Evolutionary conservation across 768 basidiomycete species (phyloP), one percentile per base, ranked within the genome.

Genomic region (Podaxis carcinomalis): DNA sequence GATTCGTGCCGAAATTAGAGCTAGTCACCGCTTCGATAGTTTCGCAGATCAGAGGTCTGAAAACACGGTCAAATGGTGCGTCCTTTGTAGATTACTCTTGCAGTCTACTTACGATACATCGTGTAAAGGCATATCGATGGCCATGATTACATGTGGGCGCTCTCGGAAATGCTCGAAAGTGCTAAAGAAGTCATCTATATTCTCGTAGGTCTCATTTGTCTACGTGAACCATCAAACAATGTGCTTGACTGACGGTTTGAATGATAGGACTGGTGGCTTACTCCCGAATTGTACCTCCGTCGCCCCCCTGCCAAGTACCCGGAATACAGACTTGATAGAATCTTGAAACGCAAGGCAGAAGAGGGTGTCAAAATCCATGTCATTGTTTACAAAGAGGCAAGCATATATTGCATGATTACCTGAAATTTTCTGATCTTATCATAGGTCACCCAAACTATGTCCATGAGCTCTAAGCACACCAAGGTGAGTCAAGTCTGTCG

Each of bases 111-210:
- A 40, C 40, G 27, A 47, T 59, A 10, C 2, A 9, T 51, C 32
- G 47, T 59, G 13, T 1, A 14, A 47, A 75, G 89, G 88, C 93
- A 95, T 69, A 82, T 96, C 51, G 95, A 96, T 67, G 96, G 96
- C 0, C 93, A 97, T 60, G 95, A 98, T 75, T 98, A 96, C 72
- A 91, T 98, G 83, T 98, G 90, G 83, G 95, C 96, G 0, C 70
- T 97, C 37, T 93, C 92, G 1, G 93, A 96, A 74, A 79, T 95
- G 74, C 79, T 98, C n/a, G 90, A 91, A 51, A 83, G 76, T 36
- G 92, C 92, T 2, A 82, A 81, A 61, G 90, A 96, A 68, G 84
- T 74, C 32, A 97, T 98, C 68, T 95, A 93, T 73, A 97, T 98
- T 64, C 67, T 91, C 64, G 95, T 89, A 58, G 5, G 79, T 66